These are phyloP conservation scores for Sextonia rubra DNA, from an alignment of 164 flowering plant species.

Conservation along the genomic window DNA sequence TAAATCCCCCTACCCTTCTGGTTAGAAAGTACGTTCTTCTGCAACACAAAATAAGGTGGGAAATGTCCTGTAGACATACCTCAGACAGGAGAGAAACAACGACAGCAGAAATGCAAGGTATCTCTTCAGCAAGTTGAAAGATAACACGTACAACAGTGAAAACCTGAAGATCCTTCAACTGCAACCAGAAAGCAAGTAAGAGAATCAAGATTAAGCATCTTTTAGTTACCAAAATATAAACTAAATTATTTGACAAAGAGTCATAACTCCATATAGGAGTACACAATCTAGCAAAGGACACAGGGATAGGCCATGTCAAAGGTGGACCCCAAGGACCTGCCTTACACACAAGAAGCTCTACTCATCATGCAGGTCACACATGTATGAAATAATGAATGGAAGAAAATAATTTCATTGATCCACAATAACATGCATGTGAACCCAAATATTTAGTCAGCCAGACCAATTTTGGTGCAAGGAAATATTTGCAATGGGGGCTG, in stretches of 20 bases:
- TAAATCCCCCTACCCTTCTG: too few relatives aligned
- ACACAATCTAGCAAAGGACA: neutral
- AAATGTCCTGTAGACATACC: slow-evolving; percentile 35
- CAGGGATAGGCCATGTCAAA: neutral
- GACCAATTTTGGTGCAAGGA: too few relatives aligned
- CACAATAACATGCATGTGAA: neutral
- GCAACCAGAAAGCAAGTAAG: slow-evolving; percentile 4
- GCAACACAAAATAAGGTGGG: too few relatives aligned
- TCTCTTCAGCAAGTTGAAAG: slow-evolving; percentile 96
- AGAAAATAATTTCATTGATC: too few relatives aligned
- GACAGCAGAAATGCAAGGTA: slow-evolving; percentile 98
- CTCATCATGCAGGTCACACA: neutral
- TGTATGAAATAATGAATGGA: neutral
- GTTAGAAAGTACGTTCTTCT: too few relatives aligned
- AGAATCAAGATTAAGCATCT: neutral
- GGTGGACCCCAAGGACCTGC: neutral
- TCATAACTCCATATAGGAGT: neutral
- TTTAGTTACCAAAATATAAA: neutral
- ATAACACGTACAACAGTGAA: slow-evolving; percentile 91
- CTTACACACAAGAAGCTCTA: neutral
- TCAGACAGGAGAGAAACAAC: slow-evolving; percentile 94
- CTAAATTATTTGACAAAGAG: neutral
- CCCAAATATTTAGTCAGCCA: neutral
- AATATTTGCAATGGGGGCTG: too few relatives aligned
- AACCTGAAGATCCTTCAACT: slow-evolving; percentile 98